Evolutionary conservation across 2,329 filamentous ascomycete species (phyloP).

Genomic region (Cordyceps fumosorosea): DNA sequence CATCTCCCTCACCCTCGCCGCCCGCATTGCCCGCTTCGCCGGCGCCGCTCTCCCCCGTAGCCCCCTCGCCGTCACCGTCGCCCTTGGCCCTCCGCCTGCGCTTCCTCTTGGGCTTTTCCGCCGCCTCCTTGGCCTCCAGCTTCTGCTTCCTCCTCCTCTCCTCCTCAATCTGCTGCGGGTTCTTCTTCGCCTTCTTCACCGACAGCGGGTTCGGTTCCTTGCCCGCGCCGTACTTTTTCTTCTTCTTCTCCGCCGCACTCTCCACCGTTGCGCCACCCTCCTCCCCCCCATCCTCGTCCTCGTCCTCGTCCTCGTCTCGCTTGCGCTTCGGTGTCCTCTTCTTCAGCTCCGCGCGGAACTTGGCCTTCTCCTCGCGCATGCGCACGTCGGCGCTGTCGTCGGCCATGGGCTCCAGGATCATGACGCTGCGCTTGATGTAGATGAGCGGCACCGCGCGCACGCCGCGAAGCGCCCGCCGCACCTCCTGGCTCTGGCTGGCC

Average conservation of each 20-base stretch:
- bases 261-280: conserved; percentile 18
- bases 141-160: conserved; percentile 19
- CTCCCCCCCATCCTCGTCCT: conserved; percentile 38
- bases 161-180: conserved; percentile 18
- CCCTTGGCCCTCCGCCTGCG: conserved; percentile 30
- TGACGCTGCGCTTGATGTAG: conserved; percentile 72
- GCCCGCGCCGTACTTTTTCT: conserved; percentile 51
- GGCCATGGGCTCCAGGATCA: conserved; percentile 67
- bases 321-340: conserved; percentile 38
- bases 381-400: conserved; percentile 55
- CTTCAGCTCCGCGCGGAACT: conserved; percentile 66
- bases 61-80: conserved; percentile 18
- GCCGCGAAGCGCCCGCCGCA: conserved; percentile 56
- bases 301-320: conserved; percentile 30
- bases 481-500: conserved; percentile 62
- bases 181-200: conserved; percentile 62
- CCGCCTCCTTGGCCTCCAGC: conserved; percentile 16
- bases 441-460: conserved; percentile 69
- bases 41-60: conserved; percentile 23
- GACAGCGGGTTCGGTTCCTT: conserved; percentile 68
- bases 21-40: not conserved
- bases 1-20: conserved; percentile 21
- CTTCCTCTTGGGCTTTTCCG: conserved; percentile 29
- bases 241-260: conserved; percentile 39
- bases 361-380: conserved; percentile 63